Conservation (phyloP, 1,284 basidiomycete genomes). For the Coniophora puteana region DNA sequence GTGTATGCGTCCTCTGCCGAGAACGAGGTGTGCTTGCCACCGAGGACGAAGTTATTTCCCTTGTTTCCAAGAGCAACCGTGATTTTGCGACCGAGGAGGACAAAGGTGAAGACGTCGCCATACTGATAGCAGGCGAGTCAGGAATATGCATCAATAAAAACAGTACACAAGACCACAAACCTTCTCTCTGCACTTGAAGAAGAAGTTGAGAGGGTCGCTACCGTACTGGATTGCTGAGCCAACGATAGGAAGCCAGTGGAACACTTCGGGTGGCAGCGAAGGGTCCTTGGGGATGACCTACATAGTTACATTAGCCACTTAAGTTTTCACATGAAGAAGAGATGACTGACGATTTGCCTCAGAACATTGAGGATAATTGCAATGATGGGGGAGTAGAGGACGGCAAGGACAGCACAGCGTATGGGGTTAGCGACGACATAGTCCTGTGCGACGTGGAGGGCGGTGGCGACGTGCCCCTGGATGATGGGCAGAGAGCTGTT, state of each 20-base stretch:
- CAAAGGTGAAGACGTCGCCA: slow-evolving; percentile 89
- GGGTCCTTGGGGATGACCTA: slow-evolving; percentile 54
- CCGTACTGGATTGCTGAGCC: slow-evolving; percentile 78
- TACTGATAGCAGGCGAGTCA: slow-evolving; percentile 36
- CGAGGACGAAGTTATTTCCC: slow-evolving; percentile 93
- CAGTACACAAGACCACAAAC: slow-evolving; percentile 40
- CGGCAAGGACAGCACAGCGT: slow-evolving; percentile 15
- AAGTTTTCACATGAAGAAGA: not conserved
- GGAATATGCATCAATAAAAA: not conserved
- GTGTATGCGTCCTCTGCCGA: slow-evolving; percentile 98
- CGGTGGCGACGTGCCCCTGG: slow-evolving; percentile 23
- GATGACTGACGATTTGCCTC: slow-evolving; percentile 50
- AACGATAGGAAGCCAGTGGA: slow-evolving; percentile 75
- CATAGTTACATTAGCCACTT: slow-evolving; percentile 7
- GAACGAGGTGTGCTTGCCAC: slow-evolving; percentile 89
- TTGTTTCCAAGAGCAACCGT: slow-evolving; percentile 91
- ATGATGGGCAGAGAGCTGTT: slow-evolving; percentile 13
- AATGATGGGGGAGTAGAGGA: slow-evolving; percentile 37
- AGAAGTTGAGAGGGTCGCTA: slow-evolving; percentile 77
- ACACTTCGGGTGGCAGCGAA: slow-evolving; percentile 70
- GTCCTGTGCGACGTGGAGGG: slow-evolving; percentile 13
- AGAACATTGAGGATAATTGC: slow-evolving; percentile 57
- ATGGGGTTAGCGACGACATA: slow-evolving; percentile 22
- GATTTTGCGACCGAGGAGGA: slow-evolving; percentile 84
- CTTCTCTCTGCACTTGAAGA: slow-evolving; percentile 78